Evolutionary conservation across 306 rosid genomes (phyloP).

Genomic region (Amphicarpaea edgeworthii): DNA sequence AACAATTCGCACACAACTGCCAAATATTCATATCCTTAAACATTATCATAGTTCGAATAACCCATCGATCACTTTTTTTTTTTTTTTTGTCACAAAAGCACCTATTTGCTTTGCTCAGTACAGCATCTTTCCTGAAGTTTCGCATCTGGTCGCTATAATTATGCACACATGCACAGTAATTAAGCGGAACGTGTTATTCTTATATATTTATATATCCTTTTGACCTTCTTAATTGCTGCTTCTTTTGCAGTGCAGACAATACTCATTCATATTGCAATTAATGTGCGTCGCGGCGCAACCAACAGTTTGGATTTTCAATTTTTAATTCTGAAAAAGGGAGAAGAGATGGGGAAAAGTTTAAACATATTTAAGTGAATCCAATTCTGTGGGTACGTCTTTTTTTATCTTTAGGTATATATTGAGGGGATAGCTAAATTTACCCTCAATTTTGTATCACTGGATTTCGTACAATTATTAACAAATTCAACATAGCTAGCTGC

Average conservation of each 20-base stretch:
- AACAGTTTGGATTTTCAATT: conserved; percentile 8
- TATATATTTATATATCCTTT: background rate
- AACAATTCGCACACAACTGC: background rate
- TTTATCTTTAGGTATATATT: background rate
- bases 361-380: conserved; percentile 33
- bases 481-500: background rate
- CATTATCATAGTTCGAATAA: conserved; percentile 29
- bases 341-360: background rate
- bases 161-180: background rate
- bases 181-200: conserved; percentile 18
- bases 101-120: conserved; percentile 11
- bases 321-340: background rate
- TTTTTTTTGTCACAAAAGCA: conserved; percentile 43
- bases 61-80: conserved; percentile 9
- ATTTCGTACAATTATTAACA: background rate
- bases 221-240: background rate
- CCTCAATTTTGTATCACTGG: background rate
- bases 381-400: conserved; percentile 42
- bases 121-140: conserved; percentile 42
- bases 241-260: background rate
- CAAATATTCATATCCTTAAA: conserved; percentile 42
- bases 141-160: conserved; percentile 48
- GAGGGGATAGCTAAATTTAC: background rate
- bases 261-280: conserved; percentile 10
- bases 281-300: conserved; percentile 14